Percentiles rank a stretch among this genome's conserved stretches.
These are phyloP conservation scores for Hortiboletus campestris DNA, from an alignment of 768 basidiomycete species.

Conservation along the genomic window DNA sequence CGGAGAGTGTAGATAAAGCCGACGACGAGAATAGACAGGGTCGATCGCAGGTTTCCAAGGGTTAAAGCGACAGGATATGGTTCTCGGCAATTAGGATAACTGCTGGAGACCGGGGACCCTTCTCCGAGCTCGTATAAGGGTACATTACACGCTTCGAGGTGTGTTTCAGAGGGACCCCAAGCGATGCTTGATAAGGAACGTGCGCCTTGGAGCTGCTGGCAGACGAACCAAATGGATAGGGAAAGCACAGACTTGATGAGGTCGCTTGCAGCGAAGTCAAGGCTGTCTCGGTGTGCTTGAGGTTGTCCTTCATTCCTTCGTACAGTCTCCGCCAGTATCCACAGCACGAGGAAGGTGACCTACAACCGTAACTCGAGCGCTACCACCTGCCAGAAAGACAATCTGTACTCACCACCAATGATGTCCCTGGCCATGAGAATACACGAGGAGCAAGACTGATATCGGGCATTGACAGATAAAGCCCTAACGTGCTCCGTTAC, in stretches of 20 bases:
- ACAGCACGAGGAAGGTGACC: conserved; percentile 17
- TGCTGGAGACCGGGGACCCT: conserved; percentile 2
- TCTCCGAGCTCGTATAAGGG: conserved; percentile 8
- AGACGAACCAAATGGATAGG: conserved; percentile 14
- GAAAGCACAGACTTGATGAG: conserved; percentile 17
- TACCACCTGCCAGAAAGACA: neutral
- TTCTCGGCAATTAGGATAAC: neutral
- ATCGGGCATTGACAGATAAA: neutral
- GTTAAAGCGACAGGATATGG: conserved; percentile 1
- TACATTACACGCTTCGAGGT: conserved; percentile 4
- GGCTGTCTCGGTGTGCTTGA: conserved; percentile 1
- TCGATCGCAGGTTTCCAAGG: conserved; percentile 13
- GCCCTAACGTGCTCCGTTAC: neutral
- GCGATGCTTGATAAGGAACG: neutral
- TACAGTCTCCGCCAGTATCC: conserved; percentile 11
- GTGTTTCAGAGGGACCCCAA: conserved; percentile 2
- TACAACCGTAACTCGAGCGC: neutral
- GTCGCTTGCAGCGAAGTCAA: conserved; percentile 22
- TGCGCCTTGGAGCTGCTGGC: neutral
- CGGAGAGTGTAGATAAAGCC: conserved; percentile 13
- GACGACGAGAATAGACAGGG: conserved; percentile 13
- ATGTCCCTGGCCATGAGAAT: neutral
- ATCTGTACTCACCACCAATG: conserved; percentile 8
- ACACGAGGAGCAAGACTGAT: neutral
- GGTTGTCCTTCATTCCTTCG: neutral